Evolutionary conservation across 345 rosid species (phyloP), one percentile per base, ranked within the genome.

Genomic region (Odontarrhena argentea): DNA sequence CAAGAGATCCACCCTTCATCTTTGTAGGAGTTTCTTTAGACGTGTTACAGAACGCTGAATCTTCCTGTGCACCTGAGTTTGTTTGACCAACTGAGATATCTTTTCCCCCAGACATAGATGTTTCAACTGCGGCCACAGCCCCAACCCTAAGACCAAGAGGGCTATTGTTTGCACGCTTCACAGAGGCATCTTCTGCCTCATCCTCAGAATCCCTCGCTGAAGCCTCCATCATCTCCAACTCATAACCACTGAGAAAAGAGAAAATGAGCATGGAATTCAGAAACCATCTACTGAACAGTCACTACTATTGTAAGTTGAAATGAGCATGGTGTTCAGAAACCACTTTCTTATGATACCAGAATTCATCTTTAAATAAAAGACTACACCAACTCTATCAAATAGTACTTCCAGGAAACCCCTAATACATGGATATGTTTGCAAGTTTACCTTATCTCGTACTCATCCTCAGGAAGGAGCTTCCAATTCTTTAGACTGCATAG

Each of bases 181-280:
- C 40, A 38, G 49, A 26, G 52, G 74, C 68, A 42, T 67, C 79
- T 56, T 68, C 92, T 47, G 70, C 80, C 62, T 89, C 96, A 41
- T 91, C 96, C 60, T 95, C 97, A 41, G 96, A 95, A 84, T 95
- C 96, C 68, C 75, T 83, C 61, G 96, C 97, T 79, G 89, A 93
- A 78, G 87, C 90, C 79, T 82, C 96, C 88, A 83, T 78, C 74
- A 77, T 65, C 73, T 88, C 97, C 83, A 89, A 67, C 63, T 91
- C 93, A 80, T 86, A 76, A 56, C 90, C 97, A 80, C 94, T 87
- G 77, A 58, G 14, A 36, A 60, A 67, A 37, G 42, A 61, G 34
- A 18, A 70, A 53, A 32, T n/a, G 14, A 10, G 63, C 34, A 73
- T 14, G 35, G 37, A 7, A 26, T 45, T 48, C 36, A 51, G 22